Conservation (phyloP, 2,329 filamentous ascomycete species). For the Nothomitra cinnamomea region DNA sequence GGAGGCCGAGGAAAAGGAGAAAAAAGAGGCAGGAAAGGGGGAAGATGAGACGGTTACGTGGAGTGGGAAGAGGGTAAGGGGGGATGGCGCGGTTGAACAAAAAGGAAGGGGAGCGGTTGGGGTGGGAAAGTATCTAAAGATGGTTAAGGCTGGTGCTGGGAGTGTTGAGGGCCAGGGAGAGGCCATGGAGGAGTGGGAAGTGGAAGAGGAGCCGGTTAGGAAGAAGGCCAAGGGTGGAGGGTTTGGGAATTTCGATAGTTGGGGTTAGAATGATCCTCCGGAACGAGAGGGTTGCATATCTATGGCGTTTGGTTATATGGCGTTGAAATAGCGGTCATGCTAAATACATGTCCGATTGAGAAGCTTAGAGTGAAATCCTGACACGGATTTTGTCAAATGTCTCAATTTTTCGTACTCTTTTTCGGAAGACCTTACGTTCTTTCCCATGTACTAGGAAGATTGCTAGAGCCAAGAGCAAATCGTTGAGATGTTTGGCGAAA, state of each 20-base stretch:
- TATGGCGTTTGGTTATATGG: no score
- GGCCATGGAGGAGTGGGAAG: conserved; percentile 40
- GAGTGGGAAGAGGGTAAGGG: conserved; percentile 81
- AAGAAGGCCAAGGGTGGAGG: conserved; percentile 67
- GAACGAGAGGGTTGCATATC: no score
- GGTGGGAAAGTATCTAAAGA: conserved; percentile 72
- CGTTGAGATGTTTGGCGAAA: no score
- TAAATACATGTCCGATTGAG: no score
- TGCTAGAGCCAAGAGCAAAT: no score
- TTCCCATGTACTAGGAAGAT: no score
- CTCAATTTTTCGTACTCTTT: no score
- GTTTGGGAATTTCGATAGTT: conserved; percentile 90
- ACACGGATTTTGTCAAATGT: no score
- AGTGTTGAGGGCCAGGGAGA: conserved; percentile 28
- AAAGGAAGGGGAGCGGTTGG: conserved; percentile 20
- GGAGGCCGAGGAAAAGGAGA: conserved; percentile 43
- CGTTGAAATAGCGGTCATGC: no score
- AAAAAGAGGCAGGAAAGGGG: conserved; percentile 42
- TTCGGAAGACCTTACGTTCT: no score
- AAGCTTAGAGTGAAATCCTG: no score
- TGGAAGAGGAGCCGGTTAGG: conserved; percentile 52
- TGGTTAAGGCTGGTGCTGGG: conserved; percentile 26
- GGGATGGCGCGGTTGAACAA: conserved; percentile 40
- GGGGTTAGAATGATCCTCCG: conserved; percentile 34
- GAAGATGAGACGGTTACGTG: conserved; percentile 87